Percentiles rank a stretch among this genome's conserved stretches.
Conservation (phyloP, 192 early-diverging fungal species). For the Chytriomyces sp. region DNA sequence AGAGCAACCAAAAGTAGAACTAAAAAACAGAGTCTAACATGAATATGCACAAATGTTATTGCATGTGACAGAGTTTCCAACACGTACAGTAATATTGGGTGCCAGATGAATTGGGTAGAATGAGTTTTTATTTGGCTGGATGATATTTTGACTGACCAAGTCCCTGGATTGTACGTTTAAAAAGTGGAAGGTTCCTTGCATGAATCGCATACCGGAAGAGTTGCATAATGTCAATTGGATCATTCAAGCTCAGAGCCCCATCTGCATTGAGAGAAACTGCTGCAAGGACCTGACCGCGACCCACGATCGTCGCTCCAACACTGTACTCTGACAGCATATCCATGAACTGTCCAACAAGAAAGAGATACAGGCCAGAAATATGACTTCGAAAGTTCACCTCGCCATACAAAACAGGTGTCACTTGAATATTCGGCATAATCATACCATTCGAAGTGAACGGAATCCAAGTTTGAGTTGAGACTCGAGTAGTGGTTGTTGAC, state of each 20-base stretch:
- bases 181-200: not conserved
- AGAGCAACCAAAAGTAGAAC: not conserved
- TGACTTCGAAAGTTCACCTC: not conserved
- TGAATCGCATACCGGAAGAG: not conserved
- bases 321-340: not conserved
- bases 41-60: not conserved
- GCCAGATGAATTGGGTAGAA: constrained; percentile 3
- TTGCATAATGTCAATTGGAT: not conserved
- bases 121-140: not conserved
- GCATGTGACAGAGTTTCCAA: not conserved
- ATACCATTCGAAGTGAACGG: not conserved
- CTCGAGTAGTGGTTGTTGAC: no score
- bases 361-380: not conserved
- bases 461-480: not conserved
- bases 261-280: not conserved
- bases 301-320: not conserved
- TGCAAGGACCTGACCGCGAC: not conserved
- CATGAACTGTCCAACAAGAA: not conserved
- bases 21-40: not conserved
- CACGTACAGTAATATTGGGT: not conserved
- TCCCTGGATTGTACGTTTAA: not conserved
- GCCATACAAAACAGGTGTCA: not conserved
- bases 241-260: not conserved
- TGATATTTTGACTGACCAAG: not conserved
- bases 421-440: not conserved